Percentiles rank a stretch among this genome's conserved stretches.
phyloP scores from a whole-genome alignment of 2,329 filamentous ascomycete genomes.

The Xylogone sp. region DNA sequence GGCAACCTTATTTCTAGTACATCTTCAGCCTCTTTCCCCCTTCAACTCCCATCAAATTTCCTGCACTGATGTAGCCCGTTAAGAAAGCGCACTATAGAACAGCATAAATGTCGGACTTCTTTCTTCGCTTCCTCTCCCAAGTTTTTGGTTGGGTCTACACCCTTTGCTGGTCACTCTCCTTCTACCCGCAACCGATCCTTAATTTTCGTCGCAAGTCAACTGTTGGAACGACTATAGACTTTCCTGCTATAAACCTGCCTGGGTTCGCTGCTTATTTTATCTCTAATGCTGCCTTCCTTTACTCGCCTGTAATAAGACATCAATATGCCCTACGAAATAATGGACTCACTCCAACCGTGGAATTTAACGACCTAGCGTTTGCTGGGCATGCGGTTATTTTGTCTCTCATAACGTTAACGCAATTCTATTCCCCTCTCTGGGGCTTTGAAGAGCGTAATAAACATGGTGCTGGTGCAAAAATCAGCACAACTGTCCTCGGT shows the following conservation, averaged over 20 bases:
- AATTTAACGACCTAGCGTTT: constrained; percentile 87
- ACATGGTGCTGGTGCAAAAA: constrained; percentile 48
- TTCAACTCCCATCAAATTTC: no score
- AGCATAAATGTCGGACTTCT: constrained; percentile 22
- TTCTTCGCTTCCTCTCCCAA: constrained; percentile 48
- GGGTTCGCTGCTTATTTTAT: constrained; percentile 73
- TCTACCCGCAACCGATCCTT: constrained; percentile 85
- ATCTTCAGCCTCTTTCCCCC: not conserved
- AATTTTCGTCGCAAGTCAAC: constrained; percentile 78
- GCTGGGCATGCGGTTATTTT: constrained; percentile 76
- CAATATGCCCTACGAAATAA: constrained; percentile 82
- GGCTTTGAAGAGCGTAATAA: constrained; percentile 59
- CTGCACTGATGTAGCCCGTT: no score
- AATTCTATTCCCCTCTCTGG: constrained; percentile 72
- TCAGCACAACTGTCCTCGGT: constrained; percentile 59
- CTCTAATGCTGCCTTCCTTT: constrained; percentile 74
- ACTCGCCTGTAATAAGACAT: constrained; percentile 68
- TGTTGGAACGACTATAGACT: constrained; percentile 81
- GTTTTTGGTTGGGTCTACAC: constrained; percentile 75
- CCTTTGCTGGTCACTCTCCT: constrained; percentile 78
- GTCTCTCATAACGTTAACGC: constrained; percentile 69
- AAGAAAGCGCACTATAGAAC: no score
- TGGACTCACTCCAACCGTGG: constrained; percentile 75
- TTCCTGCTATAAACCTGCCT: constrained; percentile 69
- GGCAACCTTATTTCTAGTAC: not conserved